phyloP scores from a whole-genome alignment of 805 yeast genomes.

The Blastobotrys americana region DNA sequence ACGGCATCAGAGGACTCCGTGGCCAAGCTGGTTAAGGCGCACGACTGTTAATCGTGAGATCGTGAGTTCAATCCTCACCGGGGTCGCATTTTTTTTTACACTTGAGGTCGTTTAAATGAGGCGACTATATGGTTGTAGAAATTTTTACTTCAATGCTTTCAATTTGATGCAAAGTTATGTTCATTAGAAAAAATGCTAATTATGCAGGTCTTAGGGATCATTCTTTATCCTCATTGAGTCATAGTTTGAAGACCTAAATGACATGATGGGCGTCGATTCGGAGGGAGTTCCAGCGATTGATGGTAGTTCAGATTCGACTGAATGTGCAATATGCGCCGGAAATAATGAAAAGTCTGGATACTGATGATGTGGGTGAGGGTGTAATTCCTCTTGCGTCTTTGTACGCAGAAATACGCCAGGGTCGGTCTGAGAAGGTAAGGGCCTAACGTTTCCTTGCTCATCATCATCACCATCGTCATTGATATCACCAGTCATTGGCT shows the following conservation, averaged over 20 bases:
- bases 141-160: too few relatives aligned
- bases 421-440: not conserved
- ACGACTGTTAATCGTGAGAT: constrained; percentile 24
- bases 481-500: not conserved
- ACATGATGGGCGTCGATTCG: not conserved
- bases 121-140: too few relatives aligned
- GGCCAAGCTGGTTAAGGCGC: constrained; percentile 19
- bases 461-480: constrained; percentile 1
- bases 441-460: constrained; percentile 1
- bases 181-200: too few relatives aligned
- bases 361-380: constrained; percentile 5
- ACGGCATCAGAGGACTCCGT: constrained; percentile 9
- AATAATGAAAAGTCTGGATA: constrained; percentile 2
- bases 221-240: too few relatives aligned
- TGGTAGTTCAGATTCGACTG: not conserved
- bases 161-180: too few relatives aligned
- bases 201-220: too few relatives aligned
- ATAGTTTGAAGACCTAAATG: too few relatives aligned
- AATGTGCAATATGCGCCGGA: not conserved
- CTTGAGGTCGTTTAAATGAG: too few relatives aligned
- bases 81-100: constrained; percentile 14
- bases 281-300: not conserved
- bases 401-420: not conserved
- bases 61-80: constrained; percentile 22
- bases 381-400: not conserved